These are phyloP conservation scores for Pseudogymnoascus sp. DNA, from an alignment of 2,329 filamentous ascomycete species.

Conservation along the genomic window DNA sequence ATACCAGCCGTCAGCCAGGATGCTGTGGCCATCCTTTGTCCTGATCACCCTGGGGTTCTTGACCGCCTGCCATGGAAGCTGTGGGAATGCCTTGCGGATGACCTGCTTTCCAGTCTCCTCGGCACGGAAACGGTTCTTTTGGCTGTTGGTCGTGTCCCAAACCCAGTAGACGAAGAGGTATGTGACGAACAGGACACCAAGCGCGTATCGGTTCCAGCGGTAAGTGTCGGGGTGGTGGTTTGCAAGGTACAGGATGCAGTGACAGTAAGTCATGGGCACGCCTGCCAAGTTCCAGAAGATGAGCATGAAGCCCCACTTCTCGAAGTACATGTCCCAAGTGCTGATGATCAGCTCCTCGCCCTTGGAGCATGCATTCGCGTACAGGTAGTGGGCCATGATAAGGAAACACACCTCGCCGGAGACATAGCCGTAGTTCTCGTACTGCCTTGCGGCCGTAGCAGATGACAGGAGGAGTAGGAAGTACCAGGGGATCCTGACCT, in stretches of 20 bases:
- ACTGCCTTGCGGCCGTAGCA: constrained; percentile 72
- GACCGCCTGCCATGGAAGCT: constrained; percentile 80
- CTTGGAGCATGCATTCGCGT: constrained; percentile 87
- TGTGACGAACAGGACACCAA: constrained; percentile 55
- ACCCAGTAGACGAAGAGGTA: constrained; percentile 84
- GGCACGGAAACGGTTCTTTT: constrained; percentile 87
- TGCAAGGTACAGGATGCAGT: constrained; percentile 84
- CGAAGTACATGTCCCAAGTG: constrained; percentile 94
- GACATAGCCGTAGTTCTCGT: constrained; percentile 77
- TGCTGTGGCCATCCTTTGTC: constrained; percentile 57
- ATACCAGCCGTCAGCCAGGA: constrained; percentile 83
- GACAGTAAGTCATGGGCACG: constrained; percentile 85
- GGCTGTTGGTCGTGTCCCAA: constrained; percentile 86
- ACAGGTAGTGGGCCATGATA: constrained; percentile 82
- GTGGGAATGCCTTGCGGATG: constrained; percentile 74
- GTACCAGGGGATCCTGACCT: constrained; percentile 88
- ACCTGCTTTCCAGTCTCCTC: constrained; percentile 64
- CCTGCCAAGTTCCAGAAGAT: constrained; percentile 97
- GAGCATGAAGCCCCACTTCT: constrained; percentile 96
- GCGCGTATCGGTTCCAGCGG: constrained; percentile 62
- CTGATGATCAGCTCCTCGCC: constrained; percentile 85
- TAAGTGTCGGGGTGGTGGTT: constrained; percentile 74
- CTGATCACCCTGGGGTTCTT: constrained; percentile 73
- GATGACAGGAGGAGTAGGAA: constrained; percentile 74
- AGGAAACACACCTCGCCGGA: constrained; percentile 78